Evolutionary conservation across 2,329 filamentous ascomycete species (phyloP), one percentile per base, ranked within the genome.

Genomic region (Zalaria obscura): DNA sequence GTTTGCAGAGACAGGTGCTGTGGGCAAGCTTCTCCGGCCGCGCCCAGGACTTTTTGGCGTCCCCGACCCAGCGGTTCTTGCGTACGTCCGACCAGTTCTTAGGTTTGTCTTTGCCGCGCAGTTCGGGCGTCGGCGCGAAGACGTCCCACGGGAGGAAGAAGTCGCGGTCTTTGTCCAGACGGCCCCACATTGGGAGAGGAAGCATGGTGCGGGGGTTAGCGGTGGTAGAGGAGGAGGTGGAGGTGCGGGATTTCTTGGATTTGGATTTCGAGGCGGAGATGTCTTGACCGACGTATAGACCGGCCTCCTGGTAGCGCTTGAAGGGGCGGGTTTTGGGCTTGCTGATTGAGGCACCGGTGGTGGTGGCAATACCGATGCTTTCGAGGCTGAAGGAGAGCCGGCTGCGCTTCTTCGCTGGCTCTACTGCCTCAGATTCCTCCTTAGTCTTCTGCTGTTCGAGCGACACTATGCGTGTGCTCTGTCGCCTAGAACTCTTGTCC

Each of bases 71-170:
- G 18, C 89, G 83, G 62, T 96, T 96, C 62, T 83, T 91, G 48
- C 86, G 88, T 51, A 91, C 80, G 59, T 89, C 89, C 50, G 80
- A 79, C 83, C 88, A 98, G 53, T 93, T 86, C 50, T 93, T 80
- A 1, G 89, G 88, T 62, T 93, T 94, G 25, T 87, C 84, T 56
- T 94, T 84, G 39, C 83, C 86, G 2, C 79, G 76, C 36, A 55
- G 55, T 33, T 48, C 52, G 3, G 85, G 82, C 18, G 93, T 73
- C 3, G 89, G 89, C 41, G 86, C 83, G 67, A 89, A 96, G 38
- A 94, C 71, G 57, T 94, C 83, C 55, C 78, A 95, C 0, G 91
- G 91, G 27, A 98, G 67, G 60, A 86, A 86, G 63, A 93, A 96
- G 57, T 93, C 79, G 26, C 59, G 57, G 26, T 63, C 81, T 45